Evolutionary conservation across 2,329 filamentous ascomycete genomes (phyloP).

Genomic region (Didymosphaeria variabile): DNA sequence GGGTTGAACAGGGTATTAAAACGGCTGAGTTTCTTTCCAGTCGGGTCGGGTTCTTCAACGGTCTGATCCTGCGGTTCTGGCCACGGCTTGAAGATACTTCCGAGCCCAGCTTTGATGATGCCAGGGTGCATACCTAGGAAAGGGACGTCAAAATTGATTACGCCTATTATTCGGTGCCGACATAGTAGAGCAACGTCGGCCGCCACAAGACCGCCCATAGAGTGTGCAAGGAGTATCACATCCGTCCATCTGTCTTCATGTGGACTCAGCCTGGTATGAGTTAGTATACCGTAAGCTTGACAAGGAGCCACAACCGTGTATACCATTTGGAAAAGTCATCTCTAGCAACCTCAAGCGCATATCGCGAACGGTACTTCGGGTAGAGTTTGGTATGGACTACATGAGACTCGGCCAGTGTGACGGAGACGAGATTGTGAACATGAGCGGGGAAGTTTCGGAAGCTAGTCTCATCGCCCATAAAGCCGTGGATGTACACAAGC

Average conservation of each 20-base stretch:
- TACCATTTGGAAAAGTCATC: slow-evolving; percentile 85
- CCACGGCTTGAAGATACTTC: slow-evolving; percentile 73
- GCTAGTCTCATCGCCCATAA: slow-evolving; percentile 86
- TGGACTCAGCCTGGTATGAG: slow-evolving; percentile 68
- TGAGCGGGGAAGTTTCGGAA: slow-evolving; percentile 90
- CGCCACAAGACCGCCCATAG: slow-evolving; percentile 85
- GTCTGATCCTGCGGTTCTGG: slow-evolving; percentile 39
- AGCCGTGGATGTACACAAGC: slow-evolving; percentile 87
- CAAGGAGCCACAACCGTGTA: not conserved
- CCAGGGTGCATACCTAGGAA: slow-evolving; percentile 90
- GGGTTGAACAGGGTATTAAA: slow-evolving; percentile 50
- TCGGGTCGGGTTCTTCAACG: slow-evolving; percentile 18
- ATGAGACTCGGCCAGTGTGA: slow-evolving; percentile 74
- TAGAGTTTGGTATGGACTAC: slow-evolving; percentile 88
- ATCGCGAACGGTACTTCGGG: slow-evolving; percentile 79
- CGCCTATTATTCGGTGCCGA: slow-evolving; percentile 80
- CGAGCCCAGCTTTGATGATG: slow-evolving; percentile 81
- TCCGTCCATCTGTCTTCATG: slow-evolving; percentile 80
- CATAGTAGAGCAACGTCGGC: slow-evolving; percentile 81
- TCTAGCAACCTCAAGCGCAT: slow-evolving; percentile 74
- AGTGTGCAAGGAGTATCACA: slow-evolving; percentile 84
- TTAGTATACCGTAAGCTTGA: slow-evolving; percentile 15
- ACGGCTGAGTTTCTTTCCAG: slow-evolving; percentile 36
- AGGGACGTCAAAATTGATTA: slow-evolving; percentile 84
- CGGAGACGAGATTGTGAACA: slow-evolving; percentile 77